Base-by-base conservation (phyloP, 805 yeast genomes). In the Candida methanosorbosa region DNA sequence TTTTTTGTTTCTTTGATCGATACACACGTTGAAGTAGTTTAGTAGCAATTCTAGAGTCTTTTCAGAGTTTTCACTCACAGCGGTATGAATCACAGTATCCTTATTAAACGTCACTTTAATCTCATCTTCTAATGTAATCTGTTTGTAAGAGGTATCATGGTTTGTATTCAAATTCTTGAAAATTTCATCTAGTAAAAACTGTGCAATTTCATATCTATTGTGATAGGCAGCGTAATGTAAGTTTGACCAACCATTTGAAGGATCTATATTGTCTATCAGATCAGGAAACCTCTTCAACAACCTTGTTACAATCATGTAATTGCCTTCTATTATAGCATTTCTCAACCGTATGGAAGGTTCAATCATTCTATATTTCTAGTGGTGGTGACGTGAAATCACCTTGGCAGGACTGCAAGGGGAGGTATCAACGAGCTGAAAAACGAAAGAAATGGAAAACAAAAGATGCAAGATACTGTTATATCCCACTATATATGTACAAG, bases 141-240 rank as follows among this genome's bases (percentile, higher is more conserved):
- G 61, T 5, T 47, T 44, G 33, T 54, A 53, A 12, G 41, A 27
- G 27, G 38, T 11, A 16, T 16, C 16, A 23, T 22, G 8, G 21
- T 29, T 17, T 8, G 7, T 26, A 18, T 28, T 29, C 19, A 19
- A 30, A 15, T n/a, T 25, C 19, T 6, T 3, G 11, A 12, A 17
- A 9, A 49, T 39, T 27, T 37, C 18, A 17, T 43, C 37, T 17
- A 54, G 39, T 13, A 61, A 37, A 12, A 49, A 32, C 14, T 49
- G 50, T n/a, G 57, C 41, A 21, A 83, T 67, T 36, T 80, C 68
- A 46, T 78, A 79, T 40, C 79, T 69, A 29, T 94, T 92, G 48
- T 80, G 60, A 46, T 52, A 80, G 4, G 90, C 76, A 0, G 94
- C 87, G 54, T 84, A 83, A 53, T 85, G 95, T 31, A 85, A 61